Evolutionary conservation across 2,329 filamentous ascomycete species (phyloP).

Genomic region (Monilinia fructicola): DNA sequence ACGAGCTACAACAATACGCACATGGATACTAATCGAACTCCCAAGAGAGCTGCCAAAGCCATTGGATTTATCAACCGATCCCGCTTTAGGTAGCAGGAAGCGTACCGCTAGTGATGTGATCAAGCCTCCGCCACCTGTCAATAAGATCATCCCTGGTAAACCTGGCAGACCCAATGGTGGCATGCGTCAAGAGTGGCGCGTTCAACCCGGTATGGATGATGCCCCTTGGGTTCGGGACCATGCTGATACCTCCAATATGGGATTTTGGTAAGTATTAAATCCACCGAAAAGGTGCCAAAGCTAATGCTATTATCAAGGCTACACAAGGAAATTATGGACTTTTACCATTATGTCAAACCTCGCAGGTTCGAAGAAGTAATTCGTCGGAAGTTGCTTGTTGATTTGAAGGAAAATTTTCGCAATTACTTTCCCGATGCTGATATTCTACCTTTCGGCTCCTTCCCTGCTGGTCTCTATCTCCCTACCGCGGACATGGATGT

Average conservation of each 20-base stretch:
- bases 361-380: slow-evolving; percentile 73
- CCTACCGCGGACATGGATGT: slow-evolving; percentile 91
- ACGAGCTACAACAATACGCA: neutral
- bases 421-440: slow-evolving; percentile 56
- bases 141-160: slow-evolving; percentile 30
- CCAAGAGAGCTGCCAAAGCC: slow-evolving; percentile 13
- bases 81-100: slow-evolving; percentile 65
- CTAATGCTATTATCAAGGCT: slow-evolving; percentile 53
- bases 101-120: slow-evolving; percentile 70
- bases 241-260: slow-evolving; percentile 52
- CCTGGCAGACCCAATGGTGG: slow-evolving; percentile 31
- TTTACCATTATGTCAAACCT: slow-evolving; percentile 82
- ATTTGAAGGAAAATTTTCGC: slow-evolving; percentile 62
- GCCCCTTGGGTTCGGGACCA: slow-evolving; percentile 68
- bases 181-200: slow-evolving; percentile 47
- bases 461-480: slow-evolving; percentile 74
- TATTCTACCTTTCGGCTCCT: slow-evolving; percentile 85
- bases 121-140: slow-evolving; percentile 38
- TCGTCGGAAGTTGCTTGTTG: slow-evolving; percentile 68
- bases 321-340: slow-evolving; percentile 87
- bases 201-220: slow-evolving; percentile 41
- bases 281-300: slow-evolving; percentile 21
- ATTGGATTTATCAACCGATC: slow-evolving; percentile 42
- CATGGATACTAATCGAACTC: slow-evolving; percentile 3
- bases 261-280: slow-evolving; percentile 53